Evolutionary conservation across 73 alveolate genomes (phyloP).

Genomic region (Symbiodinium natans): DNA sequence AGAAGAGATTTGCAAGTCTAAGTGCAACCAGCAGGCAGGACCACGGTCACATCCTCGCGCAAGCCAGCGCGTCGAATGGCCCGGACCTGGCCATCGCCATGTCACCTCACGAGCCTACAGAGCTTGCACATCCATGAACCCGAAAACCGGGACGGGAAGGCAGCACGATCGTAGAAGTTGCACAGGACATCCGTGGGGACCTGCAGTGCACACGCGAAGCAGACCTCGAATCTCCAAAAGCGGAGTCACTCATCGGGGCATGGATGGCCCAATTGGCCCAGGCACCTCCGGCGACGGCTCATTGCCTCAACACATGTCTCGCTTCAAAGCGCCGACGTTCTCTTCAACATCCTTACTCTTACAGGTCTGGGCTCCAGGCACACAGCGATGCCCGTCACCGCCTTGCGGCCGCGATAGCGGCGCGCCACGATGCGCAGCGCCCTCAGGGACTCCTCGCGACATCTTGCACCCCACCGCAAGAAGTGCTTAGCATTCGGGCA

Average conservation of each 20-base stretch:
- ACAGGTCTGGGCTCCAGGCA: slow-evolving; percentile 52
- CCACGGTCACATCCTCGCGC: no score
- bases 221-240: not conserved
- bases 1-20: no score
- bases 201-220: not conserved
- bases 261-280: no score
- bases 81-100: no score
- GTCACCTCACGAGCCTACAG: no score
- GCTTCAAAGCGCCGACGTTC: not conserved
- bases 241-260: no score
- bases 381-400: slow-evolving; percentile 62
- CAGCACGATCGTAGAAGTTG: slow-evolving; percentile 46
- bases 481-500: no score
- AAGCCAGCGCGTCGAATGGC: no score
- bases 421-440: not conserved
- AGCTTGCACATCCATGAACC: no score
- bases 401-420: slow-evolving; percentile 11
- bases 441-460: slow-evolving; percentile 49
- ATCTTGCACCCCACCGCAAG: no score
- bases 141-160: not conserved
- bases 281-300: not conserved
- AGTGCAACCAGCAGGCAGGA: no score
- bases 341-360: no score
- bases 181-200: slow-evolving; percentile 75
- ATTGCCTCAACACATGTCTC: not conserved